Conservation (phyloP, 2,329 filamentous ascomycete species). For the Colletotrichum sp. region DNA sequence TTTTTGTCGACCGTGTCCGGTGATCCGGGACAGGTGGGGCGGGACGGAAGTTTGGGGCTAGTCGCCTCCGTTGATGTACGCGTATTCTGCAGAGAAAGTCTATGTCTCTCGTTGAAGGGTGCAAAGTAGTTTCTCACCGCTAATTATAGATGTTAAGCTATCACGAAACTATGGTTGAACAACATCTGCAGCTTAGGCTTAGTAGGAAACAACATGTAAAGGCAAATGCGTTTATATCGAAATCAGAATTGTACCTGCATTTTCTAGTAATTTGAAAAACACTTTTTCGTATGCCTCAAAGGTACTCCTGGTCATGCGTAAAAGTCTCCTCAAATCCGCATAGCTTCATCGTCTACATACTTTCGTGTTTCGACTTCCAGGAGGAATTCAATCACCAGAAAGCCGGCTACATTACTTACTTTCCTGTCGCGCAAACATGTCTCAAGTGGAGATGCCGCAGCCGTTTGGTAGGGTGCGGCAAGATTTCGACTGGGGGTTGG, state of each 20-base stretch:
- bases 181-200: neutral
- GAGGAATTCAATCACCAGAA: neutral
- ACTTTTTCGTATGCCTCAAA: neutral
- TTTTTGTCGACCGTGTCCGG: constrained; percentile 38
- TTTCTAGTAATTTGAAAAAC: rapidly evolving
- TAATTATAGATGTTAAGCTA: neutral
- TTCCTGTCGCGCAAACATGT: neutral
- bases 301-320: neutral
- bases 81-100: neutral
- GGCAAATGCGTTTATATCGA: neutral
- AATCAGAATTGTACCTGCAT: too few species aligned
- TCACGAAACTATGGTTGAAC: neutral
- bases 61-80: neutral
- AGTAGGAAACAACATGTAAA: neutral
- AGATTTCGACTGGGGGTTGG: neutral
- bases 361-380: neutral
- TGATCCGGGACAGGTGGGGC: neutral
- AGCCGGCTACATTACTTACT: neutral
- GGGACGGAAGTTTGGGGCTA: neutral
- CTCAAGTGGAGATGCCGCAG: neutral
- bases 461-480: neutral
- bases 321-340: neutral
- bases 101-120: neutral
- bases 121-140: neutral
- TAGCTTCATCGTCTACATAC: neutral